Evolutionary conservation across 2,329 filamentous ascomycete genomes (phyloP).

Genomic region (Trematosphaeria pertusa): DNA sequence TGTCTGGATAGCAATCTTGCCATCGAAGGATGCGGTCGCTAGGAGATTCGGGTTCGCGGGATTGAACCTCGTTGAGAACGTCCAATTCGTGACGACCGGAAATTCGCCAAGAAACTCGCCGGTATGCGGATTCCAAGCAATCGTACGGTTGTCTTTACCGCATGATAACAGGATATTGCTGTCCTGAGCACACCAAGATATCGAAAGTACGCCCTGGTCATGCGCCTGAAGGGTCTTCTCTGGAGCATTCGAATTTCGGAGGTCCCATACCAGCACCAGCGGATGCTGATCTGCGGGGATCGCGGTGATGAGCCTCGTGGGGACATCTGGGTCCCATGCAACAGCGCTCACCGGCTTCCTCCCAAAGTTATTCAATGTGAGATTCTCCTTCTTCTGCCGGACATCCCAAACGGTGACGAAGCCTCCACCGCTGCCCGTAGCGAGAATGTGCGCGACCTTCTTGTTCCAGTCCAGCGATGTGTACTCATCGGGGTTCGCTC

Average conservation of each 20-base stretch:
- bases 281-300: conserved; percentile 89
- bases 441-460: conserved; percentile 94
- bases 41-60: conserved; percentile 90
- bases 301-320: conserved; percentile 91
- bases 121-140: conserved; percentile 95
- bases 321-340: conserved; percentile 93
- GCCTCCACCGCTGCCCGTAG: conserved; percentile 89
- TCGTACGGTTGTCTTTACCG: conserved; percentile 94
- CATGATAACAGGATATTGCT: conserved; percentile 87
- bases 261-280: conserved; percentile 89
- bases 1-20: conserved; percentile 92
- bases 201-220: conserved; percentile 88
- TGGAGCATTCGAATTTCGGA: conserved; percentile 94
- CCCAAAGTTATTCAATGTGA: conserved; percentile 88
- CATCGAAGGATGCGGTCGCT: conserved; percentile 95
- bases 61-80: conserved; percentile 93
- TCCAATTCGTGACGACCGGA: conserved; percentile 99
- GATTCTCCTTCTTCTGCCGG: conserved; percentile 95
- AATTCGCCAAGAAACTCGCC: conserved; percentile 90
- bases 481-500: conserved; percentile 90
- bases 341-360: conserved; percentile 94
- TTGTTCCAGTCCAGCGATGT: conserved; percentile 99
- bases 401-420: conserved; percentile 99
- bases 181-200: conserved; percentile 96
- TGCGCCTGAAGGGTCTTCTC: conserved; percentile 90